Percentiles rank a stretch among this genome's conserved stretches.
Conservation (phyloP, 2,329 filamentous ascomycete genomes). For the Mycosphaerella sp. region DNA sequence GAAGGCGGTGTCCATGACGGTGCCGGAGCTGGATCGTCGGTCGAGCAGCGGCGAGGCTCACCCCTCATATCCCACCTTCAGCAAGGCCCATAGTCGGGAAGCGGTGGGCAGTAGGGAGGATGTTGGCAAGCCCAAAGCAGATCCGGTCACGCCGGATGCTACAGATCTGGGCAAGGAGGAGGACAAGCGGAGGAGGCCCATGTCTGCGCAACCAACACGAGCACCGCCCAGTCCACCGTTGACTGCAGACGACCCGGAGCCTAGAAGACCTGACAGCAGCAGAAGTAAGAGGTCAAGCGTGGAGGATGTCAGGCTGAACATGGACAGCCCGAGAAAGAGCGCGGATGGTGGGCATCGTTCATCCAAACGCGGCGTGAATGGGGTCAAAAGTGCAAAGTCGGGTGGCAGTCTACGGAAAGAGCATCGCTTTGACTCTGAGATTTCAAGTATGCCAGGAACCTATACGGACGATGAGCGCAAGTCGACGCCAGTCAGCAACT, state of each 20-base stretch:
- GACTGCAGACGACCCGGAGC: constrained; percentile 40
- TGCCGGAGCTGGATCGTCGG: constrained; percentile 45
- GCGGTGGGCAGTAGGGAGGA: constrained; percentile 56
- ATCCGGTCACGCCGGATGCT: constrained; percentile 35
- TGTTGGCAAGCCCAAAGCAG: constrained; percentile 25
- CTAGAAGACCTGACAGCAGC: constrained; percentile 40
- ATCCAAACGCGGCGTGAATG: constrained; percentile 26
- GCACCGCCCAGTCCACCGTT: constrained; percentile 46
- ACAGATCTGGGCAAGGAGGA: constrained; percentile 37
- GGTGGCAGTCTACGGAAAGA: constrained; percentile 40
- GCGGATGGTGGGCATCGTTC: constrained; percentile 34
- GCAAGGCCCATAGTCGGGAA: constrained; percentile 89
- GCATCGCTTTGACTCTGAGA: constrained; percentile 34
- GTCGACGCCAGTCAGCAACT: constrained; percentile 36
- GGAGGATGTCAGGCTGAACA: constrained; percentile 34
- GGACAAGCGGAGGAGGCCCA: constrained; percentile 25
- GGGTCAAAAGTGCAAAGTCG: constrained; percentile 37
- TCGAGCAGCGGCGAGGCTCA: constrained; percentile 30
- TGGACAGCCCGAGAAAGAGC: constrained; percentile 37
- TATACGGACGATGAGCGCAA: constrained; percentile 34
- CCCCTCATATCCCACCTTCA: constrained; percentile 73
- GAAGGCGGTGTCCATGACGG: constrained; percentile 25
- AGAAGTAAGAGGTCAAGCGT: constrained; percentile 39
- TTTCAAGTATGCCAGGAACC: constrained; percentile 36
- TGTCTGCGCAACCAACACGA: constrained; percentile 23